Evolutionary conservation across 2,329 filamentous ascomycete species (phyloP), one percentile per base, ranked within the genome.

Genomic region (Aspergillus vadensis): DNA sequence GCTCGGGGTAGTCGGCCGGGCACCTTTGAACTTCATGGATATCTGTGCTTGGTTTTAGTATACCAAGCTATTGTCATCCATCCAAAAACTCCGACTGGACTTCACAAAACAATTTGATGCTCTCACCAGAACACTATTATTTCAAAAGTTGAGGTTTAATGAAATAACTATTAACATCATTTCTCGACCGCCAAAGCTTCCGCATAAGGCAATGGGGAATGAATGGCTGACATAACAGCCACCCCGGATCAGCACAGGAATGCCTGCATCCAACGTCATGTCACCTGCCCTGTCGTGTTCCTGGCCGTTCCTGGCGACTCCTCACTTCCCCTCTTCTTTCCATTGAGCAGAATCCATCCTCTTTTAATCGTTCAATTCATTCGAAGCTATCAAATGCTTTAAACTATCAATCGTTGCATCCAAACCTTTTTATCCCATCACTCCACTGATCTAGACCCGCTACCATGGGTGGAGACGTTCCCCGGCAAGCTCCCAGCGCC

Each of bases 401-500:
- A 9, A 41, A n/a, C 39, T 47, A 47, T 8, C 47, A 1, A 2
- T 17, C 2, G 23, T 51, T 48, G 8, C 23, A 14, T 51, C 50
- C 32, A 21, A 21, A 15, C n/a, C 27, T 21, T 38, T 48, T 43
- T 52, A 19, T 25, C 15, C 21, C 12, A 48, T 10, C 4, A 21
- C 36, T 57, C 49, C 5, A 44, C 21, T 55, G 60, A 38, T 27
- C 48, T 60, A 55, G 54, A 52, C 53, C 60, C 62, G 53, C 58
- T 57, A 62, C 53, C 32, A 65, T 64, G 63, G 62, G 70, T 70
- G 70, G 71, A 65, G 69, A 67, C 56, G 59, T 63, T 62, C 67
- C 65, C 66, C 64, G 65, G 65, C 58, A 60, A 70, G 70, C 74
- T 71, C 67, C 70, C 47, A 75, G 70, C 63, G 72, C 77, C 32